These are phyloP conservation scores for Sambucus nigra DNA, from an alignment of 129 eudicot species.

Conservation along the genomic window DNA sequence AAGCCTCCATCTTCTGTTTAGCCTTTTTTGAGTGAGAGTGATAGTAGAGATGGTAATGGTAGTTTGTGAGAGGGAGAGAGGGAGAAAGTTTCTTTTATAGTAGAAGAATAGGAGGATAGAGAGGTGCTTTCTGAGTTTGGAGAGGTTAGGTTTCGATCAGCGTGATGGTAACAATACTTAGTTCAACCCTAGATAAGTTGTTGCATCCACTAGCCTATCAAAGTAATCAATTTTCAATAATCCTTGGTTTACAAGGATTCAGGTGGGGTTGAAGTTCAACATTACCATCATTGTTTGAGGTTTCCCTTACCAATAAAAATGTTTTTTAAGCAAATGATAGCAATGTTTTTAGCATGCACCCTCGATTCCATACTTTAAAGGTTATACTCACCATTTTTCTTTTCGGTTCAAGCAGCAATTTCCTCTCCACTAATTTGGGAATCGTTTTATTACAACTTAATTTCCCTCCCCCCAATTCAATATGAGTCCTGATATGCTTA, in stretches of 20 bases:
- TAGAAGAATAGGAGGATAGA: conserved; percentile 7
- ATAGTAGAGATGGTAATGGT: conserved; percentile 7
- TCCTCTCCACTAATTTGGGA: too few relatives aligned
- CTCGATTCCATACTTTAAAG: too few relatives aligned
- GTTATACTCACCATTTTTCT: too few relatives aligned
- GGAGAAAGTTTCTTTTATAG: conserved; percentile 25
- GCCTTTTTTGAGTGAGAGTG: conserved; percentile 5
- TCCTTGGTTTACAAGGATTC: conserved; percentile 17
- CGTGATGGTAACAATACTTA: conserved; percentile 9
- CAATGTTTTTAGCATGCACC: not conserved
- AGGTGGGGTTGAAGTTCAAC: too few relatives aligned
- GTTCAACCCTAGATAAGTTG: conserved; percentile 24
- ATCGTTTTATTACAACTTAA: too few relatives aligned
- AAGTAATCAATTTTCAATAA: conserved; percentile 10
- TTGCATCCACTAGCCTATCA: conserved; percentile 31
- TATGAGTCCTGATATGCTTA: too few relatives aligned
- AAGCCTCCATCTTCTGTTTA: conserved; percentile 22
- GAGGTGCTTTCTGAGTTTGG: conserved; percentile 20
- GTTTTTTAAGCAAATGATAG: too few relatives aligned
- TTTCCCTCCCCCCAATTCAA: too few relatives aligned
- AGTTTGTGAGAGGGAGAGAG: conserved; percentile 27
- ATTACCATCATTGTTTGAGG: not conserved
- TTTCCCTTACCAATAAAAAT: too few relatives aligned
- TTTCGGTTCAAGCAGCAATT: too few relatives aligned
- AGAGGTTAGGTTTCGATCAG: conserved; percentile 45